These are phyloP conservation scores for Pseudogymnoascus verrucosus DNA, from an alignment of 2,329 filamentous ascomycete genomes.

Conservation along the genomic window DNA sequence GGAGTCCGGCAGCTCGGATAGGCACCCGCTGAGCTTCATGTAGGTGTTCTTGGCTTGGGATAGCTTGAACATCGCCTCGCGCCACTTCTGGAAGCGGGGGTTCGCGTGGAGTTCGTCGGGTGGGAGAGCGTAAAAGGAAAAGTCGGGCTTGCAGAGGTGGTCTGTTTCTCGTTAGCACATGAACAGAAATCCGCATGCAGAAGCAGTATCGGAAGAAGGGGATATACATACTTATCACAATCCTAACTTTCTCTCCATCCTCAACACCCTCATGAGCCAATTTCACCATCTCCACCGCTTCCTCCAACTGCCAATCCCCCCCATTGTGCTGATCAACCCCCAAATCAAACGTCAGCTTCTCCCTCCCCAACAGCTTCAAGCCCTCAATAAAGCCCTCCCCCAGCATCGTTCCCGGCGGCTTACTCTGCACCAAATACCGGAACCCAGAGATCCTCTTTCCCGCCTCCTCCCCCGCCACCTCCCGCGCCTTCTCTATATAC, in stretches of 20 bases:
- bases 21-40: slow-evolving; percentile 85
- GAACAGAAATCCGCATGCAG: neutral
- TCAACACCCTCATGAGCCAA: slow-evolving; percentile 54
- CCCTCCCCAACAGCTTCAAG: slow-evolving; percentile 55
- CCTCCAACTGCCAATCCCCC: slow-evolving; percentile 65
- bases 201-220: neutral
- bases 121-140: slow-evolving; percentile 51
- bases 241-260: slow-evolving; percentile 44
- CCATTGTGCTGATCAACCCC: slow-evolving; percentile 74
- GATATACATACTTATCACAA: slow-evolving; percentile 27
- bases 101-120: slow-evolving; percentile 31
- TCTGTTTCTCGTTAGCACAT: slow-evolving; percentile 41
- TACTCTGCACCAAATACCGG: slow-evolving; percentile 75
- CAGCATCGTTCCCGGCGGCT: slow-evolving; percentile 58
- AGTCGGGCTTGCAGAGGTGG: slow-evolving; percentile 82
- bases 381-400: slow-evolving; percentile 55
- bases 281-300: slow-evolving; percentile 62
- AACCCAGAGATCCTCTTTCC: slow-evolving; percentile 64
- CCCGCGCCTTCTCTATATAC: slow-evolving; percentile 57
- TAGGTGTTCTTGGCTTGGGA: slow-evolving; percentile 59
- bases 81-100: slow-evolving; percentile 56
- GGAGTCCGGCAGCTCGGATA: slow-evolving; percentile 63
- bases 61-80: slow-evolving; percentile 58
- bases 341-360: slow-evolving; percentile 68
- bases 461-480: slow-evolving; percentile 47